Evolutionary conservation across 306 rosid genomes (phyloP).

Genomic region (Corylus heterophylla): DNA sequence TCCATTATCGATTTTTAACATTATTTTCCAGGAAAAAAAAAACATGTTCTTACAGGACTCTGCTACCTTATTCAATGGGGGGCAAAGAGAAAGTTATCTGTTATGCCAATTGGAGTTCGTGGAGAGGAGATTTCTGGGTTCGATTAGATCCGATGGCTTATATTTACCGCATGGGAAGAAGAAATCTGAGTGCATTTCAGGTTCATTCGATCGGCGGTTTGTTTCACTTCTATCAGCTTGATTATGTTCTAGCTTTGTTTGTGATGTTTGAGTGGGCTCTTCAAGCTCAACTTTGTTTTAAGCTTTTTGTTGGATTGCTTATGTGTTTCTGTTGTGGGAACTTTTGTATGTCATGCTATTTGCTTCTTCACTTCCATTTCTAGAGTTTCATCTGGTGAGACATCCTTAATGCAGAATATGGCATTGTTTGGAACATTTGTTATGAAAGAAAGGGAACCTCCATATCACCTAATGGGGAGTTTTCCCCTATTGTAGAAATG

Average conservation of each 20-base stretch:
- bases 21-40: not conserved
- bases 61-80: slow-evolving; percentile 4
- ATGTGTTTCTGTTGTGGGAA: slow-evolving; percentile 33
- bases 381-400: slow-evolving; percentile 24
- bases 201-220: slow-evolving; percentile 45
- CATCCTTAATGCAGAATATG: slow-evolving; percentile 18
- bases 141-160: slow-evolving; percentile 46
- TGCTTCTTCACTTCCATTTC: slow-evolving; percentile 31
- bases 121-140: slow-evolving; percentile 35
- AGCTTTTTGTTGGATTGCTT: slow-evolving; percentile 33
- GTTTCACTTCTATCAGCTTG: slow-evolving; percentile 35
- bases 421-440: not conserved
- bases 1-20: not conserved
- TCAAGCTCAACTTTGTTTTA: slow-evolving; percentile 27
- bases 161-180: slow-evolving; percentile 42
- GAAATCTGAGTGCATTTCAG: slow-evolving; percentile 55
- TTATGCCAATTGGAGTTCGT: not conserved
- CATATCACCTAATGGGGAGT: slow-evolving; percentile 13
- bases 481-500: slow-evolving; percentile 29
- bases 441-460: not conserved
- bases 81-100: slow-evolving; percentile 18
- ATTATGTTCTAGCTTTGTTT: slow-evolving; percentile 15
- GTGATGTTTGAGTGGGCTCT: slow-evolving; percentile 40
- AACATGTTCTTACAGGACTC: slow-evolving; percentile 11
- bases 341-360: slow-evolving; percentile 26